A percentile compares a stretch with the other conserved stretches of the same genome.
These are phyloP conservation scores for Stenogyne calaminthoides DNA, from an alignment of 305 asterid species.

Conservation along the genomic window DNA sequence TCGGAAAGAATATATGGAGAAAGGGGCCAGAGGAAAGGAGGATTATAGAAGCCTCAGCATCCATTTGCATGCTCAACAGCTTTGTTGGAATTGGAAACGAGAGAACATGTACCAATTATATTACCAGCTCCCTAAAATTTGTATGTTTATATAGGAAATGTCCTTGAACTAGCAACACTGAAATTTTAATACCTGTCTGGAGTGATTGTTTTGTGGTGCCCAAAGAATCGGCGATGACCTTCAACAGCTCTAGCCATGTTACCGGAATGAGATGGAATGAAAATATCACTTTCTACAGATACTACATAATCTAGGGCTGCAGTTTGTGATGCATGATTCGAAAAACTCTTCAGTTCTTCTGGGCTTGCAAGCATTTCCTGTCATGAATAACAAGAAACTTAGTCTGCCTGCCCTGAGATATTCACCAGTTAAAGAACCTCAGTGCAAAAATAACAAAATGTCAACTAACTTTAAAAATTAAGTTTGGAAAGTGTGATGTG, in stretches of 20 bases:
- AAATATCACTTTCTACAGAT: slow-evolving; percentile 83
- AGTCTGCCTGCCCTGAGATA: slow-evolving; percentile 26
- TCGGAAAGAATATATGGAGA: not conserved
- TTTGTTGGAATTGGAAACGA: slow-evolving; percentile 12
- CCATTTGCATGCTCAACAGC: not conserved
- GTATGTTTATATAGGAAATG: slow-evolving; percentile 13
- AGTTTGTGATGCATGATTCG: slow-evolving; percentile 81
- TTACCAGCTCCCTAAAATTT: slow-evolving; percentile 3
- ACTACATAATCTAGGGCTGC: slow-evolving; percentile 93
- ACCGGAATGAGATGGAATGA: slow-evolving; percentile 88
- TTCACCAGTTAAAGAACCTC: slow-evolving; percentile 20
- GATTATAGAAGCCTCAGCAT: too few relatives aligned
- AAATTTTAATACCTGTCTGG: slow-evolving; percentile 70
- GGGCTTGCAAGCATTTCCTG: slow-evolving; percentile 89
- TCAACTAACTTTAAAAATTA: slow-evolving; percentile 69
- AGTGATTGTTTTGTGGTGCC: slow-evolving; percentile 82
- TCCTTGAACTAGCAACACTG: slow-evolving; percentile 9
- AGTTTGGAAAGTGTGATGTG: slow-evolving; percentile 76
- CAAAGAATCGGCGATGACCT: slow-evolving; percentile 91
- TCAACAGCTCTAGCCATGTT: slow-evolving; percentile 95
- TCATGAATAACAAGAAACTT: slow-evolving; percentile 32
- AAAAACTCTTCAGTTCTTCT: slow-evolving; percentile 65
- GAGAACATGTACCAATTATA: not conserved
- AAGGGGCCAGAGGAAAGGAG: not conserved
- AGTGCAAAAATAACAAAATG: slow-evolving; percentile 16